Conservation (phyloP, 1,284 basidiomycete species). For the Waitea zeae region DNA sequence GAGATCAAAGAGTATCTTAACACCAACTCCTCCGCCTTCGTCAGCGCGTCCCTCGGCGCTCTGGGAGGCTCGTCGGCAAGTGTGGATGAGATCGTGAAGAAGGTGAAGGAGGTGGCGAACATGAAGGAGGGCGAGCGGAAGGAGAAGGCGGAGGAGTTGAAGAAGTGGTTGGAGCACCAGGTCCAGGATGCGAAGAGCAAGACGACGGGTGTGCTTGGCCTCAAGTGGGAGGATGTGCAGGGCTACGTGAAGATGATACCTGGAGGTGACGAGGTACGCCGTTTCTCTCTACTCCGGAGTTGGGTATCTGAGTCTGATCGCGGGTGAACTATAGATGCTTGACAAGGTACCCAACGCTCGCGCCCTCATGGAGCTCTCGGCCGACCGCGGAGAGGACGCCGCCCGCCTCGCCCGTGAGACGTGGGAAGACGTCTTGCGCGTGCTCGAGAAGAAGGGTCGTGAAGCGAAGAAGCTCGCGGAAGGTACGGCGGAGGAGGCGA, state of each 20-base stretch:
- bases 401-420: slow-evolving; percentile 17
- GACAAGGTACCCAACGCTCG: slow-evolving; percentile 15
- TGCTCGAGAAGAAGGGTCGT: slow-evolving; percentile 17
- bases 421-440: slow-evolving; percentile 16
- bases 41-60: slow-evolving; percentile 9
- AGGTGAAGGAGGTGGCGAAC: slow-evolving; percentile 12
- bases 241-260: slow-evolving; percentile 13
- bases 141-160: slow-evolving; percentile 15
- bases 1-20: slow-evolving; percentile 13
- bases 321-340: slow-evolving; percentile 8
- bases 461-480: slow-evolving; percentile 16
- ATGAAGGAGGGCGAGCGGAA: slow-evolving; percentile 11
- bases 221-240: slow-evolving; percentile 10
- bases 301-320: background rate
- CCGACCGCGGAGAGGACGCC: slow-evolving; percentile 15
- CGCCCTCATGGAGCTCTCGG: slow-evolving; percentile 13
- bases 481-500: slow-evolving; percentile 12
- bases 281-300: background rate
- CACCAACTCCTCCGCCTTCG: slow-evolving; percentile 11
- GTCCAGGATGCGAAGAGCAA: slow-evolving; percentile 11
- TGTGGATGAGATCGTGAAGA: slow-evolving; percentile 13
- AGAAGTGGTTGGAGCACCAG: slow-evolving; percentile 13
- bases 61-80: slow-evolving; percentile 7
- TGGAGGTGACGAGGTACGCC: slow-evolving; percentile 14
- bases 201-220: slow-evolving; percentile 2